Evolutionary conservation across 1,284 basidiomycete genomes (phyloP).

Genomic region (Megacollybia platyphylla): DNA sequence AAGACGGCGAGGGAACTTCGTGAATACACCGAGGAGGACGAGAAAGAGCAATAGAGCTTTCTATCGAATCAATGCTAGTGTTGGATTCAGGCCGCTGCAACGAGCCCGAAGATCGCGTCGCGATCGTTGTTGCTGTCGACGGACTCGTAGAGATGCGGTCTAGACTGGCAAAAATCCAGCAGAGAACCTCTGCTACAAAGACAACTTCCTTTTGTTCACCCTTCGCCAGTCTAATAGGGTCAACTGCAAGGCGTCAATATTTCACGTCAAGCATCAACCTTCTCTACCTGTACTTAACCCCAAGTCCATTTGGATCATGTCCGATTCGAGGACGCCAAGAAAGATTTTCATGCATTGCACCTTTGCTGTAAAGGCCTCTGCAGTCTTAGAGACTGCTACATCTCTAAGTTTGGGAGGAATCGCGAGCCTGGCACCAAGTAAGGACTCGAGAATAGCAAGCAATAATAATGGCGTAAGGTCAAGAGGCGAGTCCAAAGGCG

Average conservation of each 20-base stretch:
- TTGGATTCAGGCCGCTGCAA: slow-evolving; percentile 5
- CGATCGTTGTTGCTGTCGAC: slow-evolving; percentile 7
- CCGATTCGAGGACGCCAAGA: slow-evolving; percentile 60
- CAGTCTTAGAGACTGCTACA: slow-evolving; percentile 23
- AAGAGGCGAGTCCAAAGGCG: slow-evolving; percentile 34
- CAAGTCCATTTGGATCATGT: slow-evolving; percentile 46
- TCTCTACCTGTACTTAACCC: slow-evolving; percentile 31
- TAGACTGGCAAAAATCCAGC: slow-evolving; percentile 42
- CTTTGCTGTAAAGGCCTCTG: slow-evolving; percentile 16
- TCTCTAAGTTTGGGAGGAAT: slow-evolving; percentile 27
- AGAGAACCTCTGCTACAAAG: slow-evolving; percentile 48
- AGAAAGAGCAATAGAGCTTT: slow-evolving; percentile 2
- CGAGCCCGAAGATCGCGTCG: background rate
- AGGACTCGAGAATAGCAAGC: slow-evolving; percentile 48
- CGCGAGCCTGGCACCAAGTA: slow-evolving; percentile 35
- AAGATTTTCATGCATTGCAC: slow-evolving; percentile 65
- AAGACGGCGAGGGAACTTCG: slow-evolving; percentile 19
- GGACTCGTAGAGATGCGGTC: slow-evolving; percentile 6
- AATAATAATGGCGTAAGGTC: slow-evolving; percentile 63
- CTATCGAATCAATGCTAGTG: slow-evolving; percentile 11
- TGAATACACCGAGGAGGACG: slow-evolving; percentile 32
- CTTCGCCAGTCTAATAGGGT: slow-evolving; percentile 46
- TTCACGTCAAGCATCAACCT: too few relatives aligned
- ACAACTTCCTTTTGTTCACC: slow-evolving; percentile 53
- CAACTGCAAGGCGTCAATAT: slow-evolving; percentile 17